Evolutionary conservation across 139 green algal genomes (phyloP).

Genomic region (Coelastrella sp.): DNA sequence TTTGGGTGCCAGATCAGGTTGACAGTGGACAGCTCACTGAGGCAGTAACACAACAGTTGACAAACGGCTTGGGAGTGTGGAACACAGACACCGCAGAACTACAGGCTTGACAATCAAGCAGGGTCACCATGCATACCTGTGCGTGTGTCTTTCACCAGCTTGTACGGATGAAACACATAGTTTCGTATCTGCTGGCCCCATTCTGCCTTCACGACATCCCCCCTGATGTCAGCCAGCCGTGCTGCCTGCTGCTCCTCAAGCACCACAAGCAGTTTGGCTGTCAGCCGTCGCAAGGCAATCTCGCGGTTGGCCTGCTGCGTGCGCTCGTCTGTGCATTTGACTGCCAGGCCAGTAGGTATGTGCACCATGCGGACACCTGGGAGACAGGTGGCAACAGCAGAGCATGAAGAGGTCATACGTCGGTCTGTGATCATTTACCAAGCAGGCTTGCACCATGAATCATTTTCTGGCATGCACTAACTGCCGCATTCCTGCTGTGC

Average conservation of each 20-base stretch:
- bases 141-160: slow-evolving; percentile 96
- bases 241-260: slow-evolving; percentile 86
- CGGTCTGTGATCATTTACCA: too few relatives aligned
- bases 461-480: too few relatives aligned
- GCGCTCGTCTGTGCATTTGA: slow-evolving; percentile 88
- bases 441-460: too few relatives aligned
- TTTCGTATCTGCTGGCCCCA: slow-evolving; percentile 98
- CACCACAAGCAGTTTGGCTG: slow-evolving; percentile 87
- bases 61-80: neutral
- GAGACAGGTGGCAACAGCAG: neutral
- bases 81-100: neutral
- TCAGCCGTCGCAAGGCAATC: slow-evolving; percentile 74
- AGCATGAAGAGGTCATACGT: neutral
- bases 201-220: slow-evolving; percentile 93
- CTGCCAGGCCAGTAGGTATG: slow-evolving; percentile 89
- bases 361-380: slow-evolving; percentile 89
- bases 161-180: slow-evolving; percentile 99
- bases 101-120: neutral
- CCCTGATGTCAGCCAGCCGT: slow-evolving; percentile 84
- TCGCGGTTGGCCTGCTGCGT: slow-evolving; percentile 80
- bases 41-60: too few relatives aligned
- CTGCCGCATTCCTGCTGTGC: neutral
- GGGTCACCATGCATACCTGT: slow-evolving; percentile 62
- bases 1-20: too few relatives aligned
- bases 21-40: too few relatives aligned